These are phyloP conservation scores for Suhomyces sp. DNA, from an alignment of 805 yeast genomes.

Conservation along the genomic window DNA sequence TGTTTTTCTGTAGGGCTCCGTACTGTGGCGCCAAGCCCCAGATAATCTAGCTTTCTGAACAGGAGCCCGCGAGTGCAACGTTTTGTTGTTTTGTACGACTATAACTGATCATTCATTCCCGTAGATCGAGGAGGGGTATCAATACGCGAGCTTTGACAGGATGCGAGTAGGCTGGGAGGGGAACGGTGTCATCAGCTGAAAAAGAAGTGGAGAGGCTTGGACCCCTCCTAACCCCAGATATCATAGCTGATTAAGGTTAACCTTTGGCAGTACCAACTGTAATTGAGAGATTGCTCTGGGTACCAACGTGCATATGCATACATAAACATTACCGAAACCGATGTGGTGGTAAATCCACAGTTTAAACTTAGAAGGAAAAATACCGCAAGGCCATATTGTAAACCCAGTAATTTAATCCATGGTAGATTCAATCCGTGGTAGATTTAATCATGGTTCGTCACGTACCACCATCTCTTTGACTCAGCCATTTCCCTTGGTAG, in stretches of 20 bases:
- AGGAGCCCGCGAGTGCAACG: not conserved
- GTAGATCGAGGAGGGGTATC: not conserved
- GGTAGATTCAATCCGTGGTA: not conserved
- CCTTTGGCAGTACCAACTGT: not conserved
- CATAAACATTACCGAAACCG: not conserved
- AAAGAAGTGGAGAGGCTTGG: not conserved
- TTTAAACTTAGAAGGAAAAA: not conserved
- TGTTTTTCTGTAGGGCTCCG: no score
- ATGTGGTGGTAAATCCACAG: not conserved
- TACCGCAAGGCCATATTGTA: not conserved
- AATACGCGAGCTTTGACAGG: not conserved
- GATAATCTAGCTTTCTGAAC: not conserved
- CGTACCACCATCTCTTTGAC: no score
- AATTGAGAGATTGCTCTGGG: not conserved
- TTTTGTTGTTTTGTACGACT: not conserved
- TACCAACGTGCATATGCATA: not conserved
- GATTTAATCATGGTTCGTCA: no score
- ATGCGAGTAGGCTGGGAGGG: not conserved
- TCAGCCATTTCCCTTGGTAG: no score
- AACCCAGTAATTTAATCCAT: not conserved
- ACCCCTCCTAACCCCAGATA: not conserved
- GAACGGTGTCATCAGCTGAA: not conserved
- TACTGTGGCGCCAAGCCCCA: not conserved
- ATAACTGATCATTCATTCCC: not conserved
- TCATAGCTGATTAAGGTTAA: not conserved